Base-by-base conservation (phyloP, 306 rosid genomes). In the Rosa rugosa region DNA sequence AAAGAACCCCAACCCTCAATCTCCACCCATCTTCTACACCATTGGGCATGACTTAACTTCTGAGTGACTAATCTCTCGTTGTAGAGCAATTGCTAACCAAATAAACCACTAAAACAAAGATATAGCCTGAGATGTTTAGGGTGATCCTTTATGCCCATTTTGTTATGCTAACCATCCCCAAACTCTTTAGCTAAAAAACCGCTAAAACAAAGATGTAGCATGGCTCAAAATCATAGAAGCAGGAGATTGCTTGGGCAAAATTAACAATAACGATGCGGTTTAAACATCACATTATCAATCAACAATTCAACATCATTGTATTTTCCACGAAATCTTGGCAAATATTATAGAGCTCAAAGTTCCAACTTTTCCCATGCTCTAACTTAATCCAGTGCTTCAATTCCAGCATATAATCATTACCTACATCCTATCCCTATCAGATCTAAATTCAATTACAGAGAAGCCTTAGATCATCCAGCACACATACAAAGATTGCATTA, bases 201-300 rank as follows among this genome's bases (percentile, higher is more conserved):
- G 22, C 49, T n/a, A 8, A 4, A 56, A 50, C 3, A 20, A 53
- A 71, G 18, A 31, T 1, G 5, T 53, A 13, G 4, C 51, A 54
- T n/a, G 22, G 38, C 53, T 13, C 27, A 20, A 3, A 72, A 36
- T 3, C 12, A 51, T 27, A 36, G 18, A 72, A 40, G 42, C 20
- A 6, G 22, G 40, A 4, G 69, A 34, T 34, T 63, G n/a, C 23
- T 65, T 7, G 5, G 46, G 71, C 25, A 47, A 47, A 47, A 46
- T 25, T 25, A 14, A 25, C 42, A 1, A 27, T 4, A 49, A 11
- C 4, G 31, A 49, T 71, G 6, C 34, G 23, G 7, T 46, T 31
- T 16, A 17, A 71, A 50, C 62, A 27, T 40, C 77, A 38, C 67
- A 72, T 72, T 34, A 72, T 72, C 12, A n/a, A n/a, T n/a, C n/a